phyloP scores from a whole-genome alignment of 495 filamentous ascomycete species.

The Astrocystis sublimbata region DNA sequence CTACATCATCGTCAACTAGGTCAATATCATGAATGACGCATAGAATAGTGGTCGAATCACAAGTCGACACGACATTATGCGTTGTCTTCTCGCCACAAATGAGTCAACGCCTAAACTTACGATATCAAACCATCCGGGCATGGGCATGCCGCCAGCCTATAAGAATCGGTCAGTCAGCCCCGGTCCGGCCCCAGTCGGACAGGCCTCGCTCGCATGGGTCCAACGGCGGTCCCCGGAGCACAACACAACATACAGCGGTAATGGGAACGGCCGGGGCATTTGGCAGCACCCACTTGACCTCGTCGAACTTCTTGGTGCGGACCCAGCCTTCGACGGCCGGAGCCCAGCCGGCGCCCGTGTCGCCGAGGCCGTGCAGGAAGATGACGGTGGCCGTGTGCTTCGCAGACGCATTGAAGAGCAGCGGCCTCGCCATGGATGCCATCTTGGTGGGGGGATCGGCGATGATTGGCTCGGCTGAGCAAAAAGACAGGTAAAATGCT shows the following conservation, averaged over 20 bases:
- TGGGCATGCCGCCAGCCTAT: slow-evolving; percentile 76
- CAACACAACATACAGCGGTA: slow-evolving; percentile 76
- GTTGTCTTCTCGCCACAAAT: too few species aligned
- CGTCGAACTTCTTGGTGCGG: slow-evolving; percentile 75
- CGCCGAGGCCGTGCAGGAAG: slow-evolving; percentile 87
- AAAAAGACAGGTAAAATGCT: not conserved
- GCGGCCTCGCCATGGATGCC: slow-evolving; percentile 38
- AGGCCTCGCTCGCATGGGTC: not conserved
- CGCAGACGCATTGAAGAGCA: slow-evolving; percentile 83
- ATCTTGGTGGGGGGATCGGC: slow-evolving; percentile 20
- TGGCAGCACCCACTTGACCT: slow-evolving; percentile 91
- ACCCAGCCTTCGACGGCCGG: slow-evolving; percentile 88
- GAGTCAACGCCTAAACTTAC: slow-evolving; percentile 51
- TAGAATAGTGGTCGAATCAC: too few species aligned
- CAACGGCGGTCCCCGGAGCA: not conserved
- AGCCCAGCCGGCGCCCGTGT: slow-evolving; percentile 76
- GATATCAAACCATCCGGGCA: slow-evolving; percentile 95
- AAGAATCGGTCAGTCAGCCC: slow-evolving; percentile 7
- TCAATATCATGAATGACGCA: too few species aligned
- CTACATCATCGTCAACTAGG: slow-evolving; percentile 19
- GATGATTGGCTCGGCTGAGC: slow-evolving; percentile 10
- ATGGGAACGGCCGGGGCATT: slow-evolving; percentile 91
- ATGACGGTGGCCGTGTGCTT: slow-evolving; percentile 95
- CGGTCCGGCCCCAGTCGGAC: not conserved
- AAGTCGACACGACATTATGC: too few species aligned